These are phyloP conservation scores for Aciculoconidium aculeatum DNA, from an alignment of 805 yeast species.

Conservation along the genomic window DNA sequence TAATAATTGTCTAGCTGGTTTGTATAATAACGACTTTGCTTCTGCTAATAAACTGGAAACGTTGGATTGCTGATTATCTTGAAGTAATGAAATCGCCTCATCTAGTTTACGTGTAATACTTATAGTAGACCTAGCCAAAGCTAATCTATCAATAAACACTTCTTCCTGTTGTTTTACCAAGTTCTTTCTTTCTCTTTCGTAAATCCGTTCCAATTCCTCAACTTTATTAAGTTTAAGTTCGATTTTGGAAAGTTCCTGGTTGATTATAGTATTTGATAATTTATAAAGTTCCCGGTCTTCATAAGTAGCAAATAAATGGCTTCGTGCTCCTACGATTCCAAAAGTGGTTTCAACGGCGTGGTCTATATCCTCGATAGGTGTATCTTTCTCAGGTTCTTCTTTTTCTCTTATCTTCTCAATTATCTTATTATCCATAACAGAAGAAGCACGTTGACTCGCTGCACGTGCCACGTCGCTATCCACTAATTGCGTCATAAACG, in stretches of 20 bases:
- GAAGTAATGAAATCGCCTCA: conserved; percentile 21
- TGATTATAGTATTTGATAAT: conserved; percentile 50
- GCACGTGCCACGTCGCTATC: conserved; percentile 83
- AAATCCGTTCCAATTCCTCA: conserved; percentile 55
- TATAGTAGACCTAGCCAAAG: conserved; percentile 57
- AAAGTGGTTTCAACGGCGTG: conserved; percentile 67
- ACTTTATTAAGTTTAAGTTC: conserved; percentile 59
- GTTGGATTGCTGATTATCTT: conserved; percentile 4
- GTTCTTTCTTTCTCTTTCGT: conserved; percentile 58
- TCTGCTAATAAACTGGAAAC: conserved; percentile 21
- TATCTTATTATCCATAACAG: conserved; percentile 40
- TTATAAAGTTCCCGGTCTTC: conserved; percentile 76
- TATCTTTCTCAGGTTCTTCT: conserved; percentile 7
- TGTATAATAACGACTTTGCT: conserved; percentile 26
- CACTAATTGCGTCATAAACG: conserved; percentile 78
- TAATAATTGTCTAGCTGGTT: conserved; percentile 26
- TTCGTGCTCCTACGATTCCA: conserved; percentile 71
- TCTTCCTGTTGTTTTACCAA: conserved; percentile 62
- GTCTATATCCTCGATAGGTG: conserved; percentile 26
- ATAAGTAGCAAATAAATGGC: conserved; percentile 71
- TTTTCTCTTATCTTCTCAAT: conserved; percentile 29
- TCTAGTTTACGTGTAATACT: conserved; percentile 43
- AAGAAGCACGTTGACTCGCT: conserved; percentile 63
- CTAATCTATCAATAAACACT: conserved; percentile 56
- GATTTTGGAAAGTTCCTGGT: conserved; percentile 57